Evolutionary conservation across 192 early-diverging fungal species (phyloP).

Genomic region (Coemansia sp.): DNA sequence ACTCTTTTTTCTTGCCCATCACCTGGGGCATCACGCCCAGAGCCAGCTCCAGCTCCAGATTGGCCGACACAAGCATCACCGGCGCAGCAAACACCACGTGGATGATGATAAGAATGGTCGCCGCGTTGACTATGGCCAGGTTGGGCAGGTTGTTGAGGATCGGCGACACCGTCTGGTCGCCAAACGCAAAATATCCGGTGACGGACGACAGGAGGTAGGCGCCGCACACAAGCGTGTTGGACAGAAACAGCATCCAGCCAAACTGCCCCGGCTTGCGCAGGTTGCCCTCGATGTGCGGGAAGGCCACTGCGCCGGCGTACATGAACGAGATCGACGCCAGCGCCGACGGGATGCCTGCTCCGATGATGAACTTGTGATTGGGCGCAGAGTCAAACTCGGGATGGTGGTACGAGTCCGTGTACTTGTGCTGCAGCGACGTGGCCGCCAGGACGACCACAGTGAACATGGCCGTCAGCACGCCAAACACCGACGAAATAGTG

Average conservation of each 20-base stretch:
- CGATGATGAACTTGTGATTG: slow-evolving; percentile 60
- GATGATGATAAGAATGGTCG: slow-evolving; percentile 72
- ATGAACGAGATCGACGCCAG: slow-evolving; percentile 80
- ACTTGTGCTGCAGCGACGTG: slow-evolving; percentile 38
- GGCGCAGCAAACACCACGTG: slow-evolving; percentile 84
- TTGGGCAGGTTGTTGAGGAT: slow-evolving; percentile 72
- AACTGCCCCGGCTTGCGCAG: slow-evolving; percentile 73
- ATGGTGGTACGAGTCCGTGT: slow-evolving; percentile 39
- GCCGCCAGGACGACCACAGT: slow-evolving; percentile 56
- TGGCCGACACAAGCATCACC: slow-evolving; percentile 70
- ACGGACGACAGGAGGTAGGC: slow-evolving; percentile 71
- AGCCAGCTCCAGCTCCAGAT: slow-evolving; percentile 72
- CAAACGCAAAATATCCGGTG: slow-evolving; percentile 75
- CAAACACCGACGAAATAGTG: slow-evolving; percentile 71
- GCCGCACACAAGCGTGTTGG: slow-evolving; percentile 64
- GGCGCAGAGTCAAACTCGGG: slow-evolving; percentile 32
- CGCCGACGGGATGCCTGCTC: slow-evolving; percentile 70
- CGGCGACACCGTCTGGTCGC: slow-evolving; percentile 64
- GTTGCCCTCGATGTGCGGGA: slow-evolving; percentile 80
- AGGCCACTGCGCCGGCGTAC: slow-evolving; percentile 80
- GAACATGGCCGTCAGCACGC: slow-evolving; percentile 68
- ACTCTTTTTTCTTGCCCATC: slow-evolving; percentile 56
- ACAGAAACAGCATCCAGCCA: slow-evolving; percentile 63
- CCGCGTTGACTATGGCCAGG: slow-evolving; percentile 60
- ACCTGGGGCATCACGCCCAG: slow-evolving; percentile 62